Conservation (phyloP, 2,329 filamentous ascomycete genomes). For the Trichoderma lentiforme region DNA sequence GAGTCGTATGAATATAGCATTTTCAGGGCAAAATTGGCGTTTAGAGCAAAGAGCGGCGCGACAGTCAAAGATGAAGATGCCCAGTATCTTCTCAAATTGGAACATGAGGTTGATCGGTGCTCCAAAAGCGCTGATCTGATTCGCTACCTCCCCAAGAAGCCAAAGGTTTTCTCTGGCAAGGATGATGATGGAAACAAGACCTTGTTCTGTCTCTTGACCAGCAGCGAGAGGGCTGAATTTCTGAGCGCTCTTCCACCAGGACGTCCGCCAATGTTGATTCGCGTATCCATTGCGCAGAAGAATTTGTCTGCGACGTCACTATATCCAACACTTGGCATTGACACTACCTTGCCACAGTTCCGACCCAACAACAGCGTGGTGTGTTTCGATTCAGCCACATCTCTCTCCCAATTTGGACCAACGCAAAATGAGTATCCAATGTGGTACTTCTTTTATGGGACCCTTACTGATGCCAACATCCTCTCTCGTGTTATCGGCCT, state of each 20-base stretch:
- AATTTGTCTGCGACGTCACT: not conserved
- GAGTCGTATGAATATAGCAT: not conserved
- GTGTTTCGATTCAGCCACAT: too few species aligned
- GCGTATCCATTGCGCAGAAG: not conserved
- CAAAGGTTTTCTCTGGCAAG: not conserved
- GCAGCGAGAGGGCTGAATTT: not conserved
- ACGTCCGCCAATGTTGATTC: not conserved
- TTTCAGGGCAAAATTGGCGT: not conserved
- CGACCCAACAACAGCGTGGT: not conserved
- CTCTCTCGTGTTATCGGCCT: not conserved
- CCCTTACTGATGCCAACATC: not conserved
- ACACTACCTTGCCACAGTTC: not conserved
- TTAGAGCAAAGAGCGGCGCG: not conserved
- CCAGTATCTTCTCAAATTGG: not conserved
- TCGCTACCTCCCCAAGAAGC: not conserved
- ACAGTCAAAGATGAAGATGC: not conserved
- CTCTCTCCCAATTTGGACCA: too few species aligned
- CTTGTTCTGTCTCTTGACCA: not conserved
- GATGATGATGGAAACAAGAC: not conserved
- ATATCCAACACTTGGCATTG: not conserved
- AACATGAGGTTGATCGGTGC: not conserved
- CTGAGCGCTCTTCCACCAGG: not conserved
- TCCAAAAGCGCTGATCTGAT: not conserved
- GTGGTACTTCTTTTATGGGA: not conserved
- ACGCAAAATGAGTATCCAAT: not conserved